Evolutionary conservation across 805 yeast genomes (phyloP).

Genomic region (Wickerhamiella sorbophila): DNA sequence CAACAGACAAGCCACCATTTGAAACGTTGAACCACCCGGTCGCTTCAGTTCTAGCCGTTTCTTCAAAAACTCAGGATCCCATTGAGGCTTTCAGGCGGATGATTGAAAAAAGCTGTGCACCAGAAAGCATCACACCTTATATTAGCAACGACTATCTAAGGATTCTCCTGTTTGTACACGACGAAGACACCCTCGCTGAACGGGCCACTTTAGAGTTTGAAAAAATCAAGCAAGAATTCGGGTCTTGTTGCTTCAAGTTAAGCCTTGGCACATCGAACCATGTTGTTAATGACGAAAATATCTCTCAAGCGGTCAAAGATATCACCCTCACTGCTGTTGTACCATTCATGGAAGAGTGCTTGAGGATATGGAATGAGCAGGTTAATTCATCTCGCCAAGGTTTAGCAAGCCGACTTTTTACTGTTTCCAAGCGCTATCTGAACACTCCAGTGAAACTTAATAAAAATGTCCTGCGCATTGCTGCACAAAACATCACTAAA

Average conservation of each 20-base stretch:
- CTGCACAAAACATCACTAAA: neutral
- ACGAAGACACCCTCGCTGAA: conserved; percentile 34
- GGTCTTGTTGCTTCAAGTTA: conserved; percentile 23
- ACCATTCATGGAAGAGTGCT: conserved; percentile 76
- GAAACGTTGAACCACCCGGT: conserved; percentile 84
- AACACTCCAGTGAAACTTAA: conserved; percentile 4
- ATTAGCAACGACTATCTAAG: conserved; percentile 50
- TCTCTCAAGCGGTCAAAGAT: conserved; percentile 33
- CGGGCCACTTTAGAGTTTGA: conserved; percentile 29
- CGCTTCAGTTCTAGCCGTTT: conserved; percentile 53
- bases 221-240: conserved; percentile 27
- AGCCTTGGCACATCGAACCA: conserved; percentile 9
- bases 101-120: conserved; percentile 31
- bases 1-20: conserved; percentile 31
- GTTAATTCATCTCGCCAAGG: conserved; percentile 64
- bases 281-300: conserved; percentile 28
- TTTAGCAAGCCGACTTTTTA: conserved; percentile 56
- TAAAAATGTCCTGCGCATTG: conserved; percentile 6
- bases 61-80: conserved; percentile 45
- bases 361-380: conserved; percentile 76
- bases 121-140: conserved; percentile 39
- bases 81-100: conserved; percentile 38
- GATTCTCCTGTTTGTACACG: conserved; percentile 37
- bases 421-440: conserved; percentile 48
- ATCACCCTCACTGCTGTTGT: conserved; percentile 38